Evolutionary conservation across 2,329 filamentous ascomycete genomes (phyloP), one percentile per base, ranked within the genome.

Genomic region (Aspergillus sp.): DNA sequence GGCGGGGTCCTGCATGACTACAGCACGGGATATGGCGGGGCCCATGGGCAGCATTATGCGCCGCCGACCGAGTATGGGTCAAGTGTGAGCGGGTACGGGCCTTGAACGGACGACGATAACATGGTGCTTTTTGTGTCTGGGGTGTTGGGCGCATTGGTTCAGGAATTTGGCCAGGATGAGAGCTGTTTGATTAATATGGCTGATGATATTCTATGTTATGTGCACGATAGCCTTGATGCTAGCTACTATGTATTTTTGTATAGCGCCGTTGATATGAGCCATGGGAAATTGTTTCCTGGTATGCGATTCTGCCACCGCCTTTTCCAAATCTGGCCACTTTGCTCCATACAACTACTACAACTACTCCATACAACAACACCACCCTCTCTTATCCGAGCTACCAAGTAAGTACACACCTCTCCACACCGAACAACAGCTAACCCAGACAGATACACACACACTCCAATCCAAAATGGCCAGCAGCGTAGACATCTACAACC

Each of bases 401-500:
- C n/a, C n/a, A n/a, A n/a, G n/a, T n/a, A n/a, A n/a, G n/a, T n/a
- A n/a, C n/a, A n/a, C n/a, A n/a, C n/a, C n/a, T n/a, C n/a, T n/a
- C n/a, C n/a, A n/a, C 14, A 17, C 31, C 20, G 7, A 22, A 27
- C 26, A n/a, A n/a, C 17, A 34, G 7, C n/a, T 14, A 14, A 32
- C 15, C 15, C n/a, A 22, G 11, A 29, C 14, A 13, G 20, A 26
- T 20, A 19, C 19, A 6, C n/a, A 22, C 16, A 14, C 13, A 32
- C 12, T 12, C 22, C 10, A 15, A 33, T 8, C 22, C 33, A 47
- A 38, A 40, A 57, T 55, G 51, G 42, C 49, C 30, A 45, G 42
- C 32, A 44, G 43, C 42, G 48, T 60, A 33, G 57, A 61, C 33
- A 34, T 54, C 48, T 96, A 89, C 72, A 83, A 78, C 47, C 76